Percentiles rank a stretch among this genome's conserved stretches.
Conservation (phyloP, 1,284 basidiomycete species). For the Pseudozyma hubeiensis region DNA sequence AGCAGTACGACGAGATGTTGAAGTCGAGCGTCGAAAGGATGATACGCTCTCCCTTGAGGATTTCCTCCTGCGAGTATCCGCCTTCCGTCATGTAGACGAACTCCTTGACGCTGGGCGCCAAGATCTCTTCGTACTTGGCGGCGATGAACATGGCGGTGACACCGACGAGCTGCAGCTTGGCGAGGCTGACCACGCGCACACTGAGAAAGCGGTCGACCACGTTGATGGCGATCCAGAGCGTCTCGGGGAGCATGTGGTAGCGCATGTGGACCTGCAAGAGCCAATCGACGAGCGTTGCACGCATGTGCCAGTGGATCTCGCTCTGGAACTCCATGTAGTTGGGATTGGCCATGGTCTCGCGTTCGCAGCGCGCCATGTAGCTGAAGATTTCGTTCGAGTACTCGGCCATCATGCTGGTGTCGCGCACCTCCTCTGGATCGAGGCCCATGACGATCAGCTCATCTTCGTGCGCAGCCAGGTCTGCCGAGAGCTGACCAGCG, state of each 20-base stretch:
- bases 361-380: slow-evolving; percentile 83
- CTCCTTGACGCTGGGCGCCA: slow-evolving; percentile 67
- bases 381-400: slow-evolving; percentile 97
- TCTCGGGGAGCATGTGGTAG: slow-evolving; percentile 77
- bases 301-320: slow-evolving; percentile 86
- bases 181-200: slow-evolving; percentile 74
- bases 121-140: slow-evolving; percentile 73
- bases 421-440: slow-evolving; percentile 77
- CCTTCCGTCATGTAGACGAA: slow-evolving; percentile 81
- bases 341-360: slow-evolving; percentile 88
- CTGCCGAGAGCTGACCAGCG: slow-evolving; percentile 53
- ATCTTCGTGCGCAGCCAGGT: slow-evolving; percentile 65
- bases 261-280: slow-evolving; percentile 76
- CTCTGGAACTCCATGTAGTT: slow-evolving; percentile 94
- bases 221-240: slow-evolving; percentile 78
- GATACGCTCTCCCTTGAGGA: slow-evolving; percentile 95
- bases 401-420: slow-evolving; percentile 97
- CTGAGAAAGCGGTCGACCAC: slow-evolving; percentile 77
- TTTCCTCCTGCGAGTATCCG: slow-evolving; percentile 86
- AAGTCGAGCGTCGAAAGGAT: slow-evolving; percentile 87
- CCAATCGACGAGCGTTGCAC: slow-evolving; percentile 71
- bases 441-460: slow-evolving; percentile 64
- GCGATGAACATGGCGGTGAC: slow-evolving; percentile 78
- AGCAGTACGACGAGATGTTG: slow-evolving; percentile 95
- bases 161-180: slow-evolving; percentile 77